A percentile compares a stretch with the other conserved stretches of the same genome.
phyloP scores from a whole-genome alignment of 75 land plant genomes.

The Cryptomeria japonica region DNA sequence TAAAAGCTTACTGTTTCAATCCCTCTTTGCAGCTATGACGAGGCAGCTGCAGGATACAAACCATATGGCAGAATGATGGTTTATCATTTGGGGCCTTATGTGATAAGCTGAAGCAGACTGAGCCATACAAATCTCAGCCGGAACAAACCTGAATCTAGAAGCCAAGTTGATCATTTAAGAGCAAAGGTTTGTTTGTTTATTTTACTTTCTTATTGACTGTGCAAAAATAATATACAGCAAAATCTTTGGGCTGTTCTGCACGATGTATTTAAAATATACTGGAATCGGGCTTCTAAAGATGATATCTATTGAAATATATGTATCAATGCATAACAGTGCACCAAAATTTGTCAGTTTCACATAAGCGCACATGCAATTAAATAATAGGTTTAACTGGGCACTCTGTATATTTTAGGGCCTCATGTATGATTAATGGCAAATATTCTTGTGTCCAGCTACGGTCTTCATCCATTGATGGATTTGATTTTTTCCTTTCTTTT shows the following conservation, averaged over 20 bases:
- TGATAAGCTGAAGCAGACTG: conserved; percentile 91
- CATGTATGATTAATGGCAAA: too few species aligned
- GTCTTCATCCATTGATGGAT: background rate
- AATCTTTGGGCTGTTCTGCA: background rate
- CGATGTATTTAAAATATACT: too few species aligned
- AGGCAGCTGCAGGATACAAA: conserved; percentile 57
- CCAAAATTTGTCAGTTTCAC: background rate
- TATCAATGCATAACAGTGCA: too few species aligned
- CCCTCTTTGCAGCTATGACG: conserved; percentile 61
- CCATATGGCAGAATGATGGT: conserved; percentile 96
- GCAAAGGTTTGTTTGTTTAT: conserved; percentile 67
- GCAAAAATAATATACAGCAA: background rate
- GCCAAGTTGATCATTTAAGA: conserved; percentile 91
- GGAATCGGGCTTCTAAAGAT: background rate
- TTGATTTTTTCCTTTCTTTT: background rate
- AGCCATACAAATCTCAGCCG: conserved; percentile 94
- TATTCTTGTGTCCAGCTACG: background rate
- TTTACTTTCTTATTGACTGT: background rate
- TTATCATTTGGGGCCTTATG: conserved; percentile 89
- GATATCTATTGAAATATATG: background rate
- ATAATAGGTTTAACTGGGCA: too few species aligned
- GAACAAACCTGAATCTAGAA: conserved; percentile 86
- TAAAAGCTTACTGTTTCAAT: background rate
- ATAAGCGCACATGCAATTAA: too few species aligned
- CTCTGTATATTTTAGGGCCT: background rate